Evolutionary conservation across 2,329 filamentous ascomycete species (phyloP), one percentile per base, ranked within the genome.

Genomic region (Aspergillus sp.): DNA sequence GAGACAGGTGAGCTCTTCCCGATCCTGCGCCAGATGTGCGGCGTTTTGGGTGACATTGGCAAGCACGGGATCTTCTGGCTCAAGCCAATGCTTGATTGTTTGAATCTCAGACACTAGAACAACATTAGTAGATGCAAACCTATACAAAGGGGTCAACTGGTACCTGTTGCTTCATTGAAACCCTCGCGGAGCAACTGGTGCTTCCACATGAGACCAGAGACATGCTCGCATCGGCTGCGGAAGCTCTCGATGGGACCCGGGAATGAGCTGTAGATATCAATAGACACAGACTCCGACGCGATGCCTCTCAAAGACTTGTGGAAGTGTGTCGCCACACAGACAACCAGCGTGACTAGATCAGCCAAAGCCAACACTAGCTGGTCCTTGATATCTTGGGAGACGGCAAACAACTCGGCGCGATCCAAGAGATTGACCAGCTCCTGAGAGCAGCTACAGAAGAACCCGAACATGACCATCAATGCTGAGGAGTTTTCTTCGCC

Each of bases 1-100:
- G 34, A 81, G 68, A 53, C 80, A 81, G 17, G 79, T 83, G 54
- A 76, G 76, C 54, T 82, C 79, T 45, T 76, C 77, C 31, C 79
- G 70, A 23, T 73, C 64, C 23, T 64, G 72, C 54, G 65, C 75
- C 61, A 62, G 69, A 56, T 63, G 75, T 56, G 58, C 72, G 59
- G 74, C 72, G 52, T 76, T 75, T 14, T 75, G 71, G 13, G 69
- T 71, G 19, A 81, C 63, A 7, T 72, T 71, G 10, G 67, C 68
- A 14, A 81, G 65, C 1, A 77, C 64, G 3, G 68, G 70, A 55
- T 81, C 78, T 38, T 78, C 74, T 1, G 78, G 76, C 14, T 70
- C 68, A 5, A 82, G 52, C 72, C 72, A 75, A n/a, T 56, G 53
- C 49, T 64, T 64, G 52, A 74, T 64, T 2, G 63, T 50, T 45